Base-by-base conservation (phyloP, 2,329 filamentous ascomycete genomes). In the Achaetomium macrosporum region DNA sequence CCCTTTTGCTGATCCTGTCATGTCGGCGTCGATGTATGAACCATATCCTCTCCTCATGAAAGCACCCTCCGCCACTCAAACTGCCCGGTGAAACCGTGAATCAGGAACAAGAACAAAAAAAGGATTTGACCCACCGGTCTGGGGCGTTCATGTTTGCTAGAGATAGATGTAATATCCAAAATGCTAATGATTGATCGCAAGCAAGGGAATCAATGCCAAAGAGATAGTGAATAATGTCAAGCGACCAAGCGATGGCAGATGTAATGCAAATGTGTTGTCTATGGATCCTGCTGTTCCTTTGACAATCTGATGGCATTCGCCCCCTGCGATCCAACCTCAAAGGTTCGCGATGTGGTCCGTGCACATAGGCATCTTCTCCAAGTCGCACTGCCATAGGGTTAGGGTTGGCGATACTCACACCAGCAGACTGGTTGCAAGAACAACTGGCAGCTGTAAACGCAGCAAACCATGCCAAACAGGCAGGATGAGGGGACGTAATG, bases 61-160 rank as follows among this genome's bases (percentile, higher is more conserved):
- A 15, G 33, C 33, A 11, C 10, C 13, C 33, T 15, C 5, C 10
- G 10, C 35, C 10, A 37, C 12, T n/a, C 35, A 37, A 37, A n/a
- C 12, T 30, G 8, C 5, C 43, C 37, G 8, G 15, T 11, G 2
- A 30, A 7, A 29, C 25, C 15, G 25, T 47, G 36, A 42, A 42
- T 41, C 17, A 19, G 12, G 9, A 42, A 16, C 43, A 45, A 47
- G 29, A 1, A 36, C 12, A 40, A 31, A 15, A 37, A 30, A 46
- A 41, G 35, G 43, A 43, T 5, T 17, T 13, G n/a, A 60, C 60
- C 51, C 33, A 63, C 61, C 61, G 55, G 37, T 63, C 61, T 1
- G 61, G 61, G 17, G 61, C 61, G 56, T 63, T 63, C 61, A 63
- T 63, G 2, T 5, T 58, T 37, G 31, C 9, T 47, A 25, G 29